phyloP scores from a whole-genome alignment of 371 early-diverging fungal species.

The Syncephalastrum monosporum region DNA sequence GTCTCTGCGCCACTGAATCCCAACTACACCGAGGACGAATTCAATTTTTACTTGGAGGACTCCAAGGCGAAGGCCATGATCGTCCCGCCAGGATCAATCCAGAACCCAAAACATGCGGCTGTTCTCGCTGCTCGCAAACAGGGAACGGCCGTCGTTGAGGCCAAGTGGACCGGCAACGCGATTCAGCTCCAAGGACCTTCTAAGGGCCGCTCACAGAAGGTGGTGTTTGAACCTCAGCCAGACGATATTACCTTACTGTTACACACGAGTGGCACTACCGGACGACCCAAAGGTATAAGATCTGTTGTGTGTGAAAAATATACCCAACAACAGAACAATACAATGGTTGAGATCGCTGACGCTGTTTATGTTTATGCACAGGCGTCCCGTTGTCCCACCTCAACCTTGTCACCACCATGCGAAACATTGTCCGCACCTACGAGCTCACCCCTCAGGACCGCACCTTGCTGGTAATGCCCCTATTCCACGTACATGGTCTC shows the following conservation, averaged over 20 bases:
- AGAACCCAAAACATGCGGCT: constrained; percentile 52
- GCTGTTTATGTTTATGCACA: constrained; percentile 12
- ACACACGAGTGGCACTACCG: constrained; percentile 86
- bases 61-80: constrained; percentile 64
- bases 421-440: constrained; percentile 74
- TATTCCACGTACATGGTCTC: constrained; percentile 92
- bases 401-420: constrained; percentile 73
- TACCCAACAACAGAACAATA: background rate
- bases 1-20: constrained; percentile 81
- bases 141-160: constrained; percentile 53
- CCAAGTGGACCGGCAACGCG: constrained; percentile 49
- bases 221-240: constrained; percentile 37
- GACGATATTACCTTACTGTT: constrained; percentile 71
- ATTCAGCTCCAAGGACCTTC: constrained; percentile 25
- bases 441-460: constrained; percentile 60
- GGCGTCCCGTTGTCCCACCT: constrained; percentile 85
- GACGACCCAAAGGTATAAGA: constrained; percentile 73
- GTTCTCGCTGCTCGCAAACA: constrained; percentile 63
- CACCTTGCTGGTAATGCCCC: constrained; percentile 83
- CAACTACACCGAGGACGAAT: constrained; percentile 69
- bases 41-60: constrained; percentile 80
- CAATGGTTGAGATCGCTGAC: too few species aligned
- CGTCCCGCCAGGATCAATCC: constrained; percentile 53
- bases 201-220: background rate
- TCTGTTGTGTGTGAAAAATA: constrained; percentile 5